phyloP scores from a whole-genome alignment of 2,329 filamentous ascomycete species.

The Penicillium sp. region DNA sequence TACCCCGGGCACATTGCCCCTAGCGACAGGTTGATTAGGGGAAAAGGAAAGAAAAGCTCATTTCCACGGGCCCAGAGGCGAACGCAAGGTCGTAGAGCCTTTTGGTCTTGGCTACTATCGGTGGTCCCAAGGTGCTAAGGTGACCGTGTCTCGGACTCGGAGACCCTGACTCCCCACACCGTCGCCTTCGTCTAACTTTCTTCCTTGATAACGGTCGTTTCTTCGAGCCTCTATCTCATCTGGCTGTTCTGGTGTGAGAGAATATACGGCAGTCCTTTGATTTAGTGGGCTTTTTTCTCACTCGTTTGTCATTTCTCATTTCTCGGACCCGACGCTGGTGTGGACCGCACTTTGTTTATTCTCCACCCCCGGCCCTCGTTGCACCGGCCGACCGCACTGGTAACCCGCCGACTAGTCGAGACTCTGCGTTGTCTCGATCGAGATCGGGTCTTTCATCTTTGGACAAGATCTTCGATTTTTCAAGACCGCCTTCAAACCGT shows the following conservation, averaged over 20 bases:
- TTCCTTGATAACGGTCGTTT: background rate
- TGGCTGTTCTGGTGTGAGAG: background rate
- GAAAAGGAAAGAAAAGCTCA: background rate
- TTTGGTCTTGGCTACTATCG: background rate
- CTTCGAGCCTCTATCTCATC: background rate
- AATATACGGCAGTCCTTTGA: background rate
- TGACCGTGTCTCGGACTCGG: background rate
- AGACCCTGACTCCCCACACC: slow-evolving; percentile 2
- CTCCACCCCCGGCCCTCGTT: slow-evolving; percentile 23
- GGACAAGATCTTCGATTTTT: background rate
- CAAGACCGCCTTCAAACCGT: background rate
- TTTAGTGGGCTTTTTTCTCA: background rate
- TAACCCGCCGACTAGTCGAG: slow-evolving; percentile 5
- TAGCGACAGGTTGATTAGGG: slow-evolving; percentile 10
- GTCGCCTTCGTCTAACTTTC: slow-evolving; percentile 3
- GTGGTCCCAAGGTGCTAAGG: background rate
- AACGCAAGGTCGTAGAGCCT: background rate
- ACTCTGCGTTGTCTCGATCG: background rate
- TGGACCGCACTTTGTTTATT: slow-evolving; percentile 22
- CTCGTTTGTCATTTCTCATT: background rate
- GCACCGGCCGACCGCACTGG: slow-evolving; percentile 21
- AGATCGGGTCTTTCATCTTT: background rate
- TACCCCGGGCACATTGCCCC: slow-evolving; percentile 9
- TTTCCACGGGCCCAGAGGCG: background rate
- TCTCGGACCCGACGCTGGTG: slow-evolving; percentile 5